Base-by-base conservation (phyloP, 345 rosid species). In the Nasturtium officinale region DNA sequence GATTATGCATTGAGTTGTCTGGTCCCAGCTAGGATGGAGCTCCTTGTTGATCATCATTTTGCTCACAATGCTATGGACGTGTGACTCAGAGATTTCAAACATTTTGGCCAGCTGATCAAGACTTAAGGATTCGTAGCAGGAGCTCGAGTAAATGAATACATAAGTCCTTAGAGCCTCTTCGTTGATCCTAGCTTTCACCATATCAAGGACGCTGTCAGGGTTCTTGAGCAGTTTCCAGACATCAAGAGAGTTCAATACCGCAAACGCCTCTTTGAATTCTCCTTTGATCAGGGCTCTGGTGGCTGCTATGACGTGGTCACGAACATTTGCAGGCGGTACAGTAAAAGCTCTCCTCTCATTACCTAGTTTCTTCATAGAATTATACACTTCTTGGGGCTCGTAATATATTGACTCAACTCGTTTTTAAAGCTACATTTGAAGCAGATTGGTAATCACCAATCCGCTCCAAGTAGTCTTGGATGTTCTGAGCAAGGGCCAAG, bases 221-320 rank as follows among this genome's bases (percentile, higher is more conserved):
- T 86, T 82, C 71, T 78, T 84, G 45, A 92, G 83, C 33, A 88
- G 86, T 83, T 78, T 85, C 98, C 98, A 90, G 60, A 82, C 82
- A 72, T 87, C 96, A 21, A 92, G 92, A 25, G 96, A 88, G 51
- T 79, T 76, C 53, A 88, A 81, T 25, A 85, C 82, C 47, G 77
- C 85, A 32, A 79, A 86, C 29, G 90, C 82, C 73, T 81, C 82
- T 54, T 82, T 83, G 72, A 80, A 87, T 68, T 88, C n/a, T 20
- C 98, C 98, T 79, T 81, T 86, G 51, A 45, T 62, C 29, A 90
- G 87, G 70, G 90, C 91, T 76, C 91, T 77, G 21, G 92, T 85
- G 69, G 96, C 91, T 16, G 92, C 91, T 89, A 90, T 85, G 42
- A 88, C 90, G 75, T 92, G 96, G 68, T 90, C 98, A 70, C 95